Base-by-base conservation (phyloP, 2,329 filamentous ascomycete genomes). In the Didymosphaeria variabile region DNA sequence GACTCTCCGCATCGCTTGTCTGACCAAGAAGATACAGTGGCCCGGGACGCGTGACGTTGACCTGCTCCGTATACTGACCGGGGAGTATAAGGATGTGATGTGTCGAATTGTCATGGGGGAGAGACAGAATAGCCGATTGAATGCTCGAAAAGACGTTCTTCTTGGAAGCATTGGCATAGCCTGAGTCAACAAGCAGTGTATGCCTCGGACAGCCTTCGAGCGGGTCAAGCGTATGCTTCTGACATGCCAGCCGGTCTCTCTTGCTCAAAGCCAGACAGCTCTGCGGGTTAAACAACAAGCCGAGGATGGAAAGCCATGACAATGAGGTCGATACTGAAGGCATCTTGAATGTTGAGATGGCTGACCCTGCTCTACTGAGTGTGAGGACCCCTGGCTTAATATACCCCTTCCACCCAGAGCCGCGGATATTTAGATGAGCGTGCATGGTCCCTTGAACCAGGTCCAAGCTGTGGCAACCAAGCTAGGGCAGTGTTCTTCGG, bases 11-110 rank as follows among this genome's bases (percentile, higher is more conserved):
- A 2, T 73, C 67, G 2, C 81, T 83, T 1, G 84, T 87, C 62
- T 86, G 81, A n/a, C 88, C 88, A 0, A 90, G 81, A 7, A 90
- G 80, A 31, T 86, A 88, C 7, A 90, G 77, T 0, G 88, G 87
- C 0, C 85, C 87, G 1, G 79, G 74, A 0, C 88, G 86, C 4
- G 88, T 90, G 61, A 90, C 81, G 65, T 91, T 91, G 62, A 91
- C 76, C 74, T 89, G 87, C 69, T 90, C 88, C 1, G 79, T 85
- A 68, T 90, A 90, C 61, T 81, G 82, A 0, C 88, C 88, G 0
- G 87, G 81, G 0, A 84, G 82, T 49, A 90, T 84, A 13, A 90
- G 81, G 65, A 91, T 89, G 19, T 82, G 82, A 59, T 84, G 79
- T 0, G 82, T 71, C 6, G 76, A 76, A 17, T 79, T 80, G 67